These are phyloP conservation scores for Diaporthe caulivora DNA, from an alignment of 2,329 filamentous ascomycete genomes.

Conservation along the genomic window DNA sequence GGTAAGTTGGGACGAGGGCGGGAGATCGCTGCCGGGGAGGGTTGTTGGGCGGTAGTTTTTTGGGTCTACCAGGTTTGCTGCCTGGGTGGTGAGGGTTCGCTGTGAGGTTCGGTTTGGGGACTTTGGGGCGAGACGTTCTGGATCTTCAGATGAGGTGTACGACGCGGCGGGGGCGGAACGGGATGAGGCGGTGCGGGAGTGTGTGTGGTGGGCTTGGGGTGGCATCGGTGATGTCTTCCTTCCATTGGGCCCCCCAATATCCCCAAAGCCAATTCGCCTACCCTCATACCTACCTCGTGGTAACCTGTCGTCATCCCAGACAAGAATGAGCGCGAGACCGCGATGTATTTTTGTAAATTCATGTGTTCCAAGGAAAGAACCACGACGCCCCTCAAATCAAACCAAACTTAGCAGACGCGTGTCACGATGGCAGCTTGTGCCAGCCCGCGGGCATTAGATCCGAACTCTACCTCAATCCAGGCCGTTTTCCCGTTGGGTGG, in stretches of 20 bases:
- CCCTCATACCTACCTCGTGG: no score
- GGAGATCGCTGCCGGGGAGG: no score
- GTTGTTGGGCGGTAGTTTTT: not conserved
- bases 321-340: no score
- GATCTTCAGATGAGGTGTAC: conserved; percentile 22
- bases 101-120: not conserved
- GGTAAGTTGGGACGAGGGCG: no score
- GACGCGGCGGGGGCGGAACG: not conserved
- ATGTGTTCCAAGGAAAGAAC: not conserved
- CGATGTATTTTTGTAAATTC: not conserved
- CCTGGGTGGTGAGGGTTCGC: not conserved
- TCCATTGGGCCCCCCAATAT: not conserved
- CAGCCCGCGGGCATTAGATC: not conserved
- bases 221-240: not conserved
- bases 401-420: conserved; percentile 8
- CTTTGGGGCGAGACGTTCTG: conserved; percentile 21
- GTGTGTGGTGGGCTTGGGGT: not conserved
- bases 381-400: not conserved
- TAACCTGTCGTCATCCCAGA: not conserved
- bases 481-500: not conserved
- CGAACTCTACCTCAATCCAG: not conserved
- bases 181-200: not conserved
- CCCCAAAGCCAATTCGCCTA: not conserved
- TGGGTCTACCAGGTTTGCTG: not conserved
- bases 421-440: not conserved